Evolutionary conservation across 2,329 filamentous ascomycete genomes (phyloP).

Genomic region (Nemania sp.): DNA sequence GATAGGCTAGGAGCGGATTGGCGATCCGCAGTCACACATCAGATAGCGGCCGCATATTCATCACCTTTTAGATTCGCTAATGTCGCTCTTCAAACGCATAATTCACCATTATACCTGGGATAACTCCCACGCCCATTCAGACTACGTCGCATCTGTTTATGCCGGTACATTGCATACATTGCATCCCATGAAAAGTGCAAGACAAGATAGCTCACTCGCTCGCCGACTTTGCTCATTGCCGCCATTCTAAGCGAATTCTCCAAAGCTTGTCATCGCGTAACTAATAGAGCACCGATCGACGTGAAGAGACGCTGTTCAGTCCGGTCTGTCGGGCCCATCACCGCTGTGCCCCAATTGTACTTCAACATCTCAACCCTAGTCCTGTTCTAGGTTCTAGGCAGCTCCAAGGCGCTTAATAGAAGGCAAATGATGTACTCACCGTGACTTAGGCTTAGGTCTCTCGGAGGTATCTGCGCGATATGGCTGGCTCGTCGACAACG

Average conservation of each 20-base stretch:
- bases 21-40: conserved; percentile 6
- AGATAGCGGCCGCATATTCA: background rate
- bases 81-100: background rate
- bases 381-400: background rate
- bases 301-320: conserved; percentile 3
- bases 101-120: background rate
- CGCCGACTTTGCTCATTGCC: background rate
- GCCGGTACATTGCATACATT: background rate
- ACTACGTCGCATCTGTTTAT: background rate
- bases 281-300: conserved; percentile 2
- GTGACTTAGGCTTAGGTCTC: background rate
- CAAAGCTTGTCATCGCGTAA: background rate
- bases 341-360: background rate
- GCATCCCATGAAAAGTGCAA: background rate
- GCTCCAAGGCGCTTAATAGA: background rate
- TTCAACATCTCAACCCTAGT: conserved; percentile 2
- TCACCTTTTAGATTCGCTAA: background rate
- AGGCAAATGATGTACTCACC: background rate
- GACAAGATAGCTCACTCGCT: background rate
- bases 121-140: background rate
- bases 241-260: background rate
- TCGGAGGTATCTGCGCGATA: conserved; percentile 3
- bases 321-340: conserved; percentile 4
- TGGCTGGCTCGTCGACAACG: background rate
- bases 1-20: background rate